Evolutionary conservation across 2,329 filamentous ascomycete species (phyloP).

Genomic region (Alternaria angustiovoidea): DNA sequence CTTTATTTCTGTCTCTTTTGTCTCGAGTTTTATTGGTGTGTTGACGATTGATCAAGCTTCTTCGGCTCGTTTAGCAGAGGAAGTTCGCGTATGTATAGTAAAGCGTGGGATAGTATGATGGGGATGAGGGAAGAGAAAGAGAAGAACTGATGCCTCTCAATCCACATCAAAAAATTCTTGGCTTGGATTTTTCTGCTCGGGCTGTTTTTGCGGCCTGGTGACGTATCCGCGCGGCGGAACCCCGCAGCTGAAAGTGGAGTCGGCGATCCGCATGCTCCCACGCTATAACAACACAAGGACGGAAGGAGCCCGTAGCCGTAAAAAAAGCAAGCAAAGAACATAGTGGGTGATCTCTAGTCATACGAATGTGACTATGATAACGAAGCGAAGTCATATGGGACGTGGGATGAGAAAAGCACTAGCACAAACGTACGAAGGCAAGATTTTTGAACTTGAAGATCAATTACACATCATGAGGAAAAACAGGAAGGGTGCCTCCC

Average conservation of each 20-base stretch:
- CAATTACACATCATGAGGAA: constrained; percentile 1
- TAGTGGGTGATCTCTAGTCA: background rate
- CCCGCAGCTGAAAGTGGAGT: constrained; percentile 16
- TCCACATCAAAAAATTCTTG: background rate
- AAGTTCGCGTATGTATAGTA: background rate
- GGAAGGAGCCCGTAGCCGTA: background rate
- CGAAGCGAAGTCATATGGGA: background rate
- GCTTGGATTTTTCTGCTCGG: background rate
- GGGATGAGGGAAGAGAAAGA: background rate
- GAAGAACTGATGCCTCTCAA: too few relatives aligned
- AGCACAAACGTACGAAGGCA: background rate
- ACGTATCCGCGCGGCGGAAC: constrained; percentile 12
- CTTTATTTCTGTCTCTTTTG: background rate
- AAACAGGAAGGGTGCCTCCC: constrained; percentile 22
- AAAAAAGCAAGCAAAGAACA: background rate
- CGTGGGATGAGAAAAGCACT: background rate
- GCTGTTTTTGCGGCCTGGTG: constrained; percentile 11
- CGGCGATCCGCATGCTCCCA: constrained; percentile 3
- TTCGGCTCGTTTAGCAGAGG: background rate
- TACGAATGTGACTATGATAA: background rate
- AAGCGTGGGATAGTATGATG: background rate
- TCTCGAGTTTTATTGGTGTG: background rate
- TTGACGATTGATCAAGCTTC: background rate
- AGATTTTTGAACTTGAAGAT: constrained; percentile 6
- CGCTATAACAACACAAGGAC: background rate